Base-by-base conservation (phyloP, 805 yeast genomes). In the Tetrapisispora phaffii region DNA sequence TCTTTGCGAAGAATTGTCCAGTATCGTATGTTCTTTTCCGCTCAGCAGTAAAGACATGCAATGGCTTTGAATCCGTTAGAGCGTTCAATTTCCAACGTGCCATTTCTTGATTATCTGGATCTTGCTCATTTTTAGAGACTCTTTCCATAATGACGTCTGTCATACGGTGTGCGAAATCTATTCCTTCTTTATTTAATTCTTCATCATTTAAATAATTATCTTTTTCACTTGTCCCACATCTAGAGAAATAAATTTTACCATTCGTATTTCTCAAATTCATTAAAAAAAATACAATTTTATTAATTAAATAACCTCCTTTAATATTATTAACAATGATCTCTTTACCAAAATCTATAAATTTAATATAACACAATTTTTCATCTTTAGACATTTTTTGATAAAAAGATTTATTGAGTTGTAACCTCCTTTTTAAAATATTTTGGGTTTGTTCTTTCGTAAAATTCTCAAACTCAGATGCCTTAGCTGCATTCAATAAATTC, bases 201-300 rank as follows among this genome's bases (percentile, higher is more conserved):
- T 93, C 94, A 64, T 93, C 97, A 50, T 78, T 76, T 47, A 82
- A 73, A 64, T 77, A 85, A 50, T 75, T 76, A 43, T 69, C 72
- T 21, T 63, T 53, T 41, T 62, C 64, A 42, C 72, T 65, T 41
- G 72, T 68, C 10, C 82, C 79, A 62, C 93, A 85, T 49, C 95
- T 70, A 1, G 97, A 96, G 68, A 93, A 88, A 63, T 80, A 93
- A n/a, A 93, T 86, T 24, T 89, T 79, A 0, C 97, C 97, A 41
- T 78, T 73, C 60, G 86, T 85, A 57, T 87, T 83, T 53, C 90
- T 77, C 12, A 93, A 74, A 67, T 93, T 93, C 87, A 93, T 85
- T 60, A 93, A 71, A 63, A 86, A 93, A 62, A 86, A 87, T 22
- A 93, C 88, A 42, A 93, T 93, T 58, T 93, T 83, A 60, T 90